phyloP scores from a whole-genome alignment of 371 early-diverging fungal species.

The Mucor velutinosus region DNA sequence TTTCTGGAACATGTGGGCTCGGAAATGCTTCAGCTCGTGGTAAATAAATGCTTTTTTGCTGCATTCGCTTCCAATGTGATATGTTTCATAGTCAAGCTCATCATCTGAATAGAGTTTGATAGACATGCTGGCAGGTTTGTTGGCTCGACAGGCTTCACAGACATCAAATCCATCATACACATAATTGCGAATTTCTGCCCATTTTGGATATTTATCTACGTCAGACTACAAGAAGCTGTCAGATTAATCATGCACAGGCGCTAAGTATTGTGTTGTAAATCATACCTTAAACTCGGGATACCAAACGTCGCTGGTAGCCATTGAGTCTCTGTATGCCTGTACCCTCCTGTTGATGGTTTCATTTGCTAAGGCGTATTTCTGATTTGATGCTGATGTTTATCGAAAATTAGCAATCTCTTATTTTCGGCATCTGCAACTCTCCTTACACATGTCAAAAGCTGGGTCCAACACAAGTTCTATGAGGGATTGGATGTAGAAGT shows the following conservation, averaged over 20 bases:
- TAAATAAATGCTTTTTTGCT: slow-evolving; percentile 22
- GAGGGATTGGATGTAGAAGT: slow-evolving; percentile 21
- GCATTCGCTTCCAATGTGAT: slow-evolving; percentile 27
- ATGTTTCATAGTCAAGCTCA: background rate
- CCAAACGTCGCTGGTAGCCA: slow-evolving; percentile 34
- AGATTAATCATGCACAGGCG: background rate
- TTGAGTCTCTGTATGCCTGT: slow-evolving; percentile 28
- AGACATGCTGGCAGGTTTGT: slow-evolving; percentile 16
- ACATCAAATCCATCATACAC: background rate
- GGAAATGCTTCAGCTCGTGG: slow-evolving; percentile 21
- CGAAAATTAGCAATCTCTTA: background rate
- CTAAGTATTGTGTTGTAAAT: background rate
- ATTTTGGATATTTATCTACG: slow-evolving; percentile 8
- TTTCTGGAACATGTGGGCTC: slow-evolving; percentile 12
- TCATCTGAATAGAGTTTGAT: slow-evolving; percentile 14
- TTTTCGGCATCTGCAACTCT: background rate
- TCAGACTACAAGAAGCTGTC: background rate
- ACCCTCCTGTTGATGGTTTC: slow-evolving; percentile 19
- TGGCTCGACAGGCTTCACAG: slow-evolving; percentile 25
- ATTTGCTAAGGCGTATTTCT: slow-evolving; percentile 12
- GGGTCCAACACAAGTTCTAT: slow-evolving; percentile 6
- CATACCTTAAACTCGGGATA: slow-evolving; percentile 21
- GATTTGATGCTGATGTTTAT: background rate
- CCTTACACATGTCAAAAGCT: slow-evolving; percentile 8
- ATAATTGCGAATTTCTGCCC: background rate